Evolutionary conservation across 805 yeast genomes (phyloP), one percentile per base, ranked within the genome.

Genomic region (Diddensiella transvaalensis): DNA sequence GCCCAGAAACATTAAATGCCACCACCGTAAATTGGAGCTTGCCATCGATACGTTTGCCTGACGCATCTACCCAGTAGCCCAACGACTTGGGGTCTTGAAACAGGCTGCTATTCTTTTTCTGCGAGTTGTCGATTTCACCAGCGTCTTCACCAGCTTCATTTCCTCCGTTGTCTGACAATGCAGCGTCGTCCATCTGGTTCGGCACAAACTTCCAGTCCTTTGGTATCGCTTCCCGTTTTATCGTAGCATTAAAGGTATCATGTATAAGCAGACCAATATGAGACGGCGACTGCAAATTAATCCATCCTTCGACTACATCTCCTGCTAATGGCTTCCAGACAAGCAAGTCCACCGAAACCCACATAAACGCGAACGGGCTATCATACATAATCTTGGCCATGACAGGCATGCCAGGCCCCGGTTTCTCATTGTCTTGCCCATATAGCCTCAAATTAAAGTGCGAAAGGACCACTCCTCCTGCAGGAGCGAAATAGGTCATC

Each of bases 241-340:
- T 87, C 40, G 91, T 82, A 19, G 97, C 97, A 68, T 93, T 93
- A 72, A 93, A 93, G 1, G 95, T 87, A 68, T 93, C 98, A 64
- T 87, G 90, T 43, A 93, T 75, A 55, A 93, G 75, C 52, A 93
- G 73, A 51, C 97, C 98, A 59, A 93, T 85, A 64, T 93, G 99
- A 4, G 96, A 84, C 15, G 95, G 96, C 2, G 96, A 83, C 71
- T 91, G 97, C 79, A 91, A 82, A 70, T 87, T 88, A 47, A 85
- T 77, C 73, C 82, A 77, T 10, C 99, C 99, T 65, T 90, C 95
- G 17, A 93, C 69, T 1, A 75, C 69, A 62, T 93, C 97, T 3
- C 95, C 96, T n/a, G 80, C 72, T 58, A 79, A 79, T 3, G 99
- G 99, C 59, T 77, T 80, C 98, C 99, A 93, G 42, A 89, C 78